Evolutionary conservation across 2,329 filamentous ascomycete genomes (phyloP).

Genomic region (Zymoseptoria passerinii): DNA sequence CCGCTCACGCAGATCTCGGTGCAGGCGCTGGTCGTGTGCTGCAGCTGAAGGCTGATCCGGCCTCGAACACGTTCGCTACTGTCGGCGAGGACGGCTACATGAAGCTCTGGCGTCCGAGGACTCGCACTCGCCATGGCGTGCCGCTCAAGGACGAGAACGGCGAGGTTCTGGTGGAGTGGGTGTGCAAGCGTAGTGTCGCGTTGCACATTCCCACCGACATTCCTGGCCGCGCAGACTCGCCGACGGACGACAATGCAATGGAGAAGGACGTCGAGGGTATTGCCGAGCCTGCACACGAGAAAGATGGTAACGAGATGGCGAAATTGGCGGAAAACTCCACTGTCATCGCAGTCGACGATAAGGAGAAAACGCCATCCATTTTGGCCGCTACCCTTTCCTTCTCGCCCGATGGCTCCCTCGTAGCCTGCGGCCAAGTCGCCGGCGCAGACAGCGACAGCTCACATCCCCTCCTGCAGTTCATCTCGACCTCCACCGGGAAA

Average conservation of each 20-base stretch:
- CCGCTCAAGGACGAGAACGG: slow-evolving; percentile 51
- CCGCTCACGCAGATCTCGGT: slow-evolving; percentile 14
- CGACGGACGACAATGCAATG: slow-evolving; percentile 27
- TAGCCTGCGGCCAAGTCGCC: slow-evolving; percentile 52
- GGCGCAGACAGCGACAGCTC: slow-evolving; percentile 36
- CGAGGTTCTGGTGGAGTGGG: slow-evolving; percentile 64
- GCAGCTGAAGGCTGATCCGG: slow-evolving; percentile 63
- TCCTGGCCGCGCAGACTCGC: slow-evolving; percentile 20
- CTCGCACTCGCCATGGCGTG: slow-evolving; percentile 60
- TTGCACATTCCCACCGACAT: slow-evolving; percentile 30
- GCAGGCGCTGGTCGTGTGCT: slow-evolving; percentile 51
- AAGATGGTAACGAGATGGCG: neutral
- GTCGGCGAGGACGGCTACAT: slow-evolving; percentile 72
- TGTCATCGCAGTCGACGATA: neutral
- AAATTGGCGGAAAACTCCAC: neutral
- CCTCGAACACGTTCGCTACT: slow-evolving; percentile 66
- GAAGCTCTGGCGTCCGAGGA: slow-evolving; percentile 72
- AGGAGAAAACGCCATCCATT: slow-evolving; percentile 2
- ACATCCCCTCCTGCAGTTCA: slow-evolving; percentile 59
- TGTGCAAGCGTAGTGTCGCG: slow-evolving; percentile 51
- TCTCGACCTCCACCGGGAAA: slow-evolving; percentile 62
- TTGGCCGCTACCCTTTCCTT: slow-evolving; percentile 61
- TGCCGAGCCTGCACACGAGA: neutral
- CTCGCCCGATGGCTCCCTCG: slow-evolving; percentile 73
- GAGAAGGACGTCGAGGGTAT: slow-evolving; percentile 30